A percentile compares a stretch with the other conserved stretches of the same genome.
phyloP scores from a whole-genome alignment of 257 asterid species.

The Capsicum chinense region DNA sequence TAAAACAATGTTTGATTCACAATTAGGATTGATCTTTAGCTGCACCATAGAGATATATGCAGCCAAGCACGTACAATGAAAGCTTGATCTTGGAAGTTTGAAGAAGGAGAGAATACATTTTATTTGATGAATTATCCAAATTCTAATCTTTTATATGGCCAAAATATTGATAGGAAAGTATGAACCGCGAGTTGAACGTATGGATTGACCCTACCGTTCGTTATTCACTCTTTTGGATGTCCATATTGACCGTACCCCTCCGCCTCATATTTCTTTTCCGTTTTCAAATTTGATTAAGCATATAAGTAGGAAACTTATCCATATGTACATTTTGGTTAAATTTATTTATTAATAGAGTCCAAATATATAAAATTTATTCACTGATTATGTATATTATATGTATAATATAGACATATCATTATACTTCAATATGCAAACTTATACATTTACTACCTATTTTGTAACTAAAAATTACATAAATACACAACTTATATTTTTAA shows the following conservation, averaged over 20 bases:
- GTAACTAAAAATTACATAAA: no score
- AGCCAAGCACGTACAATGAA: neutral
- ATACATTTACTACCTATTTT: no score
- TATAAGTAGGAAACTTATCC: no score
- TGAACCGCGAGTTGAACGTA: neutral
- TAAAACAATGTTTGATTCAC: neutral
- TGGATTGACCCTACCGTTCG: neutral
- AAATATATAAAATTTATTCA: no score
- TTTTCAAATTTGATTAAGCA: no score
- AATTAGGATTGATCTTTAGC: neutral
- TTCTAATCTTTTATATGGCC: neutral
- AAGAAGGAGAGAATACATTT: neutral
- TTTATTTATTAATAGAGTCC: no score
- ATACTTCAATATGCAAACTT: no score
- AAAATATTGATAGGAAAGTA: neutral
- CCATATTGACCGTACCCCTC: neutral
- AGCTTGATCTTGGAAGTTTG: neutral
- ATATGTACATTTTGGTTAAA: no score
- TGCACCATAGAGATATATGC: constrained; percentile 5
- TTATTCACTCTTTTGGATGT: neutral
- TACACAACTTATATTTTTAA: no score
- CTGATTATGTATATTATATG: no score
- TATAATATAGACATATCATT: no score
- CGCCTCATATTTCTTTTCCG: no score
- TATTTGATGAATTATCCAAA: neutral